Evolutionary conservation across 495 filamentous ascomycete genomes (phyloP), one percentile per base, ranked within the genome.

Genomic region (Daldinia loculata): DNA sequence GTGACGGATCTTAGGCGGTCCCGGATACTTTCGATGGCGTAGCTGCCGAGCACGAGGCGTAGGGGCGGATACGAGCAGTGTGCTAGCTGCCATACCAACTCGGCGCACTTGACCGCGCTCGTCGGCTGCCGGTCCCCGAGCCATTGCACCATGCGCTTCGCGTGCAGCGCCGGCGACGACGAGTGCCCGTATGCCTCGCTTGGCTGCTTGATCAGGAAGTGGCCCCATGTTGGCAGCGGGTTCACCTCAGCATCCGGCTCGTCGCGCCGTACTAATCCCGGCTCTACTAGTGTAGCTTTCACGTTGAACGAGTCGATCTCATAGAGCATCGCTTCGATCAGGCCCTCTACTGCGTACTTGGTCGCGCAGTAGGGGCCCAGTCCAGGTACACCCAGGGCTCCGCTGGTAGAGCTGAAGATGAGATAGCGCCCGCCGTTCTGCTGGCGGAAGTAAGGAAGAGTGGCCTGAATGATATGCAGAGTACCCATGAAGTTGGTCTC

Each of bases 401-500:
- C 95, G 27, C 89, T 90, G 5, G 93, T 97, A 8, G 91, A 94
- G 77, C 91, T 95, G 79, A 98, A 98, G 70, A 98, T 97, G 26
- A 98, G 82, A 76, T 97, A 98, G 43, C 92, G 84, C 3, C 95
- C 95, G 2, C 86, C 84, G 5, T 86, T 82, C 51, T 89, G 85
- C 64, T 89, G 85, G 24, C 95, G 89, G 77, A 98, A 97, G 82
- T 97, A 93, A 0, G 93, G 92, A 32, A 98, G 79, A 22, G 89
- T 92, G n/a, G 92, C 81, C 78, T 97, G 93, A 66, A 98, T 91
- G 73, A 99, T 98, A 77, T 98, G 91, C 66, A 98, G 76, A 0
- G 93, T 95, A 60, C 95, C 95, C 79, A 94, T 93, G 82, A 97
- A 96, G 77, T 99, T 99, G 32, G 94, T 98, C 80, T 95, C 92